These are phyloP conservation scores for Colletotrichum lentis DNA, from an alignment of 2,329 filamentous ascomycete genomes.

Conservation along the genomic window DNA sequence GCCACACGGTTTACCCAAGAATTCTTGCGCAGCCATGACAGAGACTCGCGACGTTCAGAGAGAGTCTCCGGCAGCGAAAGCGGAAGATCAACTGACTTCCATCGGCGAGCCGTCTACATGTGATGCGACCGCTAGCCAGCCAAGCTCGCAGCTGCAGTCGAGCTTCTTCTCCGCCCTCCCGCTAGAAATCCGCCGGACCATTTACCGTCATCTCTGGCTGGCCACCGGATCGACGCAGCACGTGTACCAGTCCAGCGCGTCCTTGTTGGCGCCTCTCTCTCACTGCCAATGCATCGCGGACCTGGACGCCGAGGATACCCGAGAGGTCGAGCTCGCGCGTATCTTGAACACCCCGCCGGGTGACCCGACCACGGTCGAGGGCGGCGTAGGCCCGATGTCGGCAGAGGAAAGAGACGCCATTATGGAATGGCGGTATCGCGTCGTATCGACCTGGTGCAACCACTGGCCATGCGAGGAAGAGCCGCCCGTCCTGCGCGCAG, in stretches of 20 bases:
- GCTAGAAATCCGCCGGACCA: conserved; percentile 28
- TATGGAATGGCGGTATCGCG: conserved; percentile 22
- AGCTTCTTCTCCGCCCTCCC: conserved; percentile 29
- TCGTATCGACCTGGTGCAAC: conserved; percentile 20
- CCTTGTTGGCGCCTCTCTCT: conserved; percentile 18
- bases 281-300: conserved; percentile 28
- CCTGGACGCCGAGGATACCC: conserved; percentile 28
- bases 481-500: conserved; percentile 18
- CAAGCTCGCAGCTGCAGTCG: conserved; percentile 12
- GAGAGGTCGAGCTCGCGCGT: conserved; percentile 23
- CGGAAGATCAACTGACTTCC: not conserved
- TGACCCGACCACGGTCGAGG: not conserved
- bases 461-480: conserved; percentile 34
- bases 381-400: not conserved
- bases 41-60: not conserved
- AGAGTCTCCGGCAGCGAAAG: not conserved
- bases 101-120: not conserved
- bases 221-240: conserved; percentile 26
- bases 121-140: not conserved
- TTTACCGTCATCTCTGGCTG: conserved; percentile 27
- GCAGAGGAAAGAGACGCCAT: conserved; percentile 20
- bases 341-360: conserved; percentile 13
- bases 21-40: not conserved
- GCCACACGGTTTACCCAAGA: no score
- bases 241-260: conserved; percentile 28